Evolutionary conservation across 2,329 filamentous ascomycete genomes (phyloP).

Genomic region (Alternaria brassicicola): DNA sequence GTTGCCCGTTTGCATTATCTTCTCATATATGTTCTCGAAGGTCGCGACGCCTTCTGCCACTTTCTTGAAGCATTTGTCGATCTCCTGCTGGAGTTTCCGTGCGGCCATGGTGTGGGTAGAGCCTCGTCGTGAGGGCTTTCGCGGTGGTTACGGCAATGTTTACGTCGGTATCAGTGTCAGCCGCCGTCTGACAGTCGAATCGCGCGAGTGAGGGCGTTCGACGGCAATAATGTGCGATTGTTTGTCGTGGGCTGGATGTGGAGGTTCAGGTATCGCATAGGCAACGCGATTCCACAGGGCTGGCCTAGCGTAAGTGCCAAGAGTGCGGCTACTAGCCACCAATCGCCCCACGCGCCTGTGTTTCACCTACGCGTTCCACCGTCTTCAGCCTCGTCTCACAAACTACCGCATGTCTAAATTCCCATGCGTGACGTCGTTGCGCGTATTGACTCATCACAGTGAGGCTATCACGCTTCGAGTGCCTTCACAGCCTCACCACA

Average conservation of each 20-base stretch:
- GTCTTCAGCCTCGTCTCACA: constrained; percentile 11
- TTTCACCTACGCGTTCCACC: constrained; percentile 17
- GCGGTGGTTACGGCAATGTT: constrained; percentile 17
- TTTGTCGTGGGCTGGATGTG: constrained; percentile 32
- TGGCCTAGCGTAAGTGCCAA: constrained; percentile 34
- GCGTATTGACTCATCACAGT: not conserved
- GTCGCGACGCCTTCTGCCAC: constrained; percentile 89
- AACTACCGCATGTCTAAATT: constrained; percentile 1
- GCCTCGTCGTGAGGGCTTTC: constrained; percentile 42
- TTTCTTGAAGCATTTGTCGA: constrained; percentile 99
- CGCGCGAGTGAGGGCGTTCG: constrained; percentile 28
- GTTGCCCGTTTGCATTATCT: constrained; percentile 92
- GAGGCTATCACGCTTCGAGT: not conserved
- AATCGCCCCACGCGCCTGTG: constrained; percentile 20
- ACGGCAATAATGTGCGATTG: constrained; percentile 20
- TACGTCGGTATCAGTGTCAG: constrained; percentile 19
- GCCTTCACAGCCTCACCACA: constrained; percentile 2
- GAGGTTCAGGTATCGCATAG: constrained; percentile 35
- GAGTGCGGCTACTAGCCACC: constrained; percentile 16
- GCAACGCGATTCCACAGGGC: constrained; percentile 29
- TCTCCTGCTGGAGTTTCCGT: constrained; percentile 95
- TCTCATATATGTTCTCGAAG: constrained; percentile 96
- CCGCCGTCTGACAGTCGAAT: constrained; percentile 15
- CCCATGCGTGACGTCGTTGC: constrained; percentile 15
- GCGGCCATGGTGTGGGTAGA: constrained; percentile 74